Base-by-base conservation (phyloP, 1,284 basidiomycete species). In the Ustanciosporium gigantosporum region DNA sequence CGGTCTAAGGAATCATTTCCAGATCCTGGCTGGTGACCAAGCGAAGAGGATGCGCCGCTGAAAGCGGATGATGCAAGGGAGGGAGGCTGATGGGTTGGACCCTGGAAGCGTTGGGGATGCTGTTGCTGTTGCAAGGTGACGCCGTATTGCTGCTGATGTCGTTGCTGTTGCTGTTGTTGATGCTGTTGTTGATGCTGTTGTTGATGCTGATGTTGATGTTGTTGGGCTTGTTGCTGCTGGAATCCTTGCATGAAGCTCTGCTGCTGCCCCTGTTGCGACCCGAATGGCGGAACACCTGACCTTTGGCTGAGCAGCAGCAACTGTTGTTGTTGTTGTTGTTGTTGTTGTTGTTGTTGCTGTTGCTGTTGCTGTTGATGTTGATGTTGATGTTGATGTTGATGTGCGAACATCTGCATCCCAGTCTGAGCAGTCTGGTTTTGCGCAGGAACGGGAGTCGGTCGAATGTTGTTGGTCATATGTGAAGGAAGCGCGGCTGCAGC, bases 401-500 rank as follows among this genome's bases (percentile, higher is more conserved):
- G 42, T 17, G 43, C 45, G 13, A 23, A 31, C 9, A 31, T 41
- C 16, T 42, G 52, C 41, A 52, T 42, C 16, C 42, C 27, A n/a
- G n/a, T n/a, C 9, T 55, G 51, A 11, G 44, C 24, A 35, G 11
- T 8, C 19, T 49, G 53, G 16, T 41, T 20, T n/a, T 36, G 47
- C 5, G 61, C 24, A 23, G 31, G 19, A 15, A 41, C 15, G 7
- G 42, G 16, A 14, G 52, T 47, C 3, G 45, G 42, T 15, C 59
- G 46, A 2, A 49, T 45, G 21, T 45, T 58, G 50, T 67, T 56
- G 20, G 59, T 59, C 51, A 62, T 62, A 29, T 41, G 68, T 25
- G 57, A 74, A 31, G 44, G 76, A 57, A 43, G 59, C n/a, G 51
- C 74, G 14, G 66, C 67, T 19, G 68, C 67, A 2, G 62, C 62